Evolutionary conservation across 108 stramenopile genomes (phyloP), one percentile per base, ranked within the genome.

Genomic region (Cyclostephanos tholiformis): DNA sequence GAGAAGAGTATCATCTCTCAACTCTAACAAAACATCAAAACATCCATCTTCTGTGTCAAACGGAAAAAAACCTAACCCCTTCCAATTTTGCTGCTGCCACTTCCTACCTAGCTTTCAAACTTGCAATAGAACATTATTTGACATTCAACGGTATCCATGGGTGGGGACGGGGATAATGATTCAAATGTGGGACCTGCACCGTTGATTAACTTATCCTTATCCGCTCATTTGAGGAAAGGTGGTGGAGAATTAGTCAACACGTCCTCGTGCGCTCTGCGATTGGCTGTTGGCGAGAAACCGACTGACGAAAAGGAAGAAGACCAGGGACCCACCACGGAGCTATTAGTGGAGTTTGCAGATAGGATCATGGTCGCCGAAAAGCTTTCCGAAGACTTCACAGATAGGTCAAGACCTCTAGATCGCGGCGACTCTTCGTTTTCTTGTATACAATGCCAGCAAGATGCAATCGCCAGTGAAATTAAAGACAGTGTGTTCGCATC

Each of bases 361-460:
- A 17, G 44, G 44, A 16, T 2, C 14, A 46, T 16, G 3, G 13
- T 17, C 6, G 29, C 57, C 57, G 17, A 13, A 29, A 4, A 58
- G 4, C 57, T 55, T 6, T 9, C 12, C 10, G 53, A 17, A n/a
- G 57, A 58, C 27, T 26, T 29, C 13, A 17, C 57, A 36, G 36
- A 43, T 3, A 41, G 39, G 6, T 20, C 1, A 5, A 6, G 7
- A 41, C 19, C 0, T 36, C 39, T 43, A 38, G 61, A 39, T 62
- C n/a, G 61, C 22, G 61, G 38, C 16, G 11, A 62, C 2, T n/a
- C 61, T 62, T 17, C 35, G 0, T 12, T 7, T 19, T 30, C 61
- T 39, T 62, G 0, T 43, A 62, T n/a, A 19, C 61, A 36, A 43
- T 36, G 61, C 61, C 61, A 38, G 9, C 41, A 41, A 41, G 61